Evolutionary conservation across 225 moss, liverwort and hornwort genomes (phyloP), one percentile per base, ranked within the genome.

Genomic region (Asterella californica): DNA sequence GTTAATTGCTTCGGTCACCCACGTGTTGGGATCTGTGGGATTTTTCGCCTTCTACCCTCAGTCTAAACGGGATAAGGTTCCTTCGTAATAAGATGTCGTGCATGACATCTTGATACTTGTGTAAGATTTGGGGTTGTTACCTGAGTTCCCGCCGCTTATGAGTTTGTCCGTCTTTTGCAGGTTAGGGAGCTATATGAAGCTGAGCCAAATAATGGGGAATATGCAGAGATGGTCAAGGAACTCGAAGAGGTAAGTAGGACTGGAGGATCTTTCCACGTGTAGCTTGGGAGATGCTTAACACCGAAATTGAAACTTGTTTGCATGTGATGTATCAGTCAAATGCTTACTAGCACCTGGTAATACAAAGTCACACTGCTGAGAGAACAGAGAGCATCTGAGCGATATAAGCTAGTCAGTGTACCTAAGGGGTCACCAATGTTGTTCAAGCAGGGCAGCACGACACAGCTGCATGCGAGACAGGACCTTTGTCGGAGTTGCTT

Each of bases 391-490:
- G 85, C 49, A 78, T 89, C 85, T 74, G 86, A 91, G 92, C 76
- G 88, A 87, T 89, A 87, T 88, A 89, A 92, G 89, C 91, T 91
- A 94, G 94, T 87, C 92, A 91, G 86, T 94, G 89, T 96, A 87
- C 94, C 94, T 96, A 92, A 96, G 94, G 89, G 91, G 93, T 94
- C 96, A 96, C 87, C 94, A 90, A 96, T 94, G 92, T 92, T 96
- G 92, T 96, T 96, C 89, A 96, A 96, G 96, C 96, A 96, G 96
- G 96, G 94, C 94, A 96, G 94, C 96, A 94, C 96, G 96, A 96
- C 96, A 90, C 89, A 92, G 96, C 96, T 96, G 96, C 94, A 96
- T 96, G 92, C 94, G 96, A 94, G 88, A 96, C 92, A 92, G 90
- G 96, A 94, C 90, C 86, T 91, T 91, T 90, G 84, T 94, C 87